Evolutionary conservation across 2,329 filamentous ascomycete species (phyloP).

Genomic region (Fusarium duplospermum): DNA sequence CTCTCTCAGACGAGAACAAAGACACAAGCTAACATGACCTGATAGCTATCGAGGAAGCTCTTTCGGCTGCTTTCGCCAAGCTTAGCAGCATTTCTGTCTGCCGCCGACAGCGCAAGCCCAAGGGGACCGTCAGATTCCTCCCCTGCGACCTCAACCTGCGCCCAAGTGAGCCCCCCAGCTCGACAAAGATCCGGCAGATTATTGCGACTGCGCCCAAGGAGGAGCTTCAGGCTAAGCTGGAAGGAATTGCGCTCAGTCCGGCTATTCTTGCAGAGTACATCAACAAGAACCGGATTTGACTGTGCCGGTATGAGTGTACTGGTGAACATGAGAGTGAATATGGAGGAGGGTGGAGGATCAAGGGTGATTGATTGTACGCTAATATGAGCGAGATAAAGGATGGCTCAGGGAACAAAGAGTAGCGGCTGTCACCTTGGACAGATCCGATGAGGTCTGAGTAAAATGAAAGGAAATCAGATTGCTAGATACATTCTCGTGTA

Average conservation of each 20-base stretch:
- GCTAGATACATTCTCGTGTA: neutral
- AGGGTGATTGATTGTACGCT: neutral
- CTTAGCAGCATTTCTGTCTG: neutral
- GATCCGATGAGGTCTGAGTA: neutral
- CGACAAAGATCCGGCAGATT: neutral
- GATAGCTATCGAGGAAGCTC: neutral
- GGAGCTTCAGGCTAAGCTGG: neutral
- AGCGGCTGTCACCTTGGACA: neutral
- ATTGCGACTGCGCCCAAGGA: neutral
- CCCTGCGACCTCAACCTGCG: neutral
- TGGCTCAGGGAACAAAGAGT: neutral
- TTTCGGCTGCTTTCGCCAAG: neutral
- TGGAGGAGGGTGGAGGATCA: neutral
- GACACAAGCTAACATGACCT: neutral
- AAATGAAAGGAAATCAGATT: neutral
- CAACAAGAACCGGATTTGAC: neutral
- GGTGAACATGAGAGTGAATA: neutral
- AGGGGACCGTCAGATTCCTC: neutral
- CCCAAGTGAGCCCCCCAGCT: neutral
- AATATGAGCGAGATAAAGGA: neutral
- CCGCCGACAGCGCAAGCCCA: neutral
- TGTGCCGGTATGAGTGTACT: neutral
- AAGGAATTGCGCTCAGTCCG: neutral
- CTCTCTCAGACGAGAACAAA: neutral
- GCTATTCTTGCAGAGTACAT: neutral